Evolutionary conservation across 2,329 filamentous ascomycete genomes (phyloP).

Genomic region (Ophiostoma triangulosporum): DNA sequence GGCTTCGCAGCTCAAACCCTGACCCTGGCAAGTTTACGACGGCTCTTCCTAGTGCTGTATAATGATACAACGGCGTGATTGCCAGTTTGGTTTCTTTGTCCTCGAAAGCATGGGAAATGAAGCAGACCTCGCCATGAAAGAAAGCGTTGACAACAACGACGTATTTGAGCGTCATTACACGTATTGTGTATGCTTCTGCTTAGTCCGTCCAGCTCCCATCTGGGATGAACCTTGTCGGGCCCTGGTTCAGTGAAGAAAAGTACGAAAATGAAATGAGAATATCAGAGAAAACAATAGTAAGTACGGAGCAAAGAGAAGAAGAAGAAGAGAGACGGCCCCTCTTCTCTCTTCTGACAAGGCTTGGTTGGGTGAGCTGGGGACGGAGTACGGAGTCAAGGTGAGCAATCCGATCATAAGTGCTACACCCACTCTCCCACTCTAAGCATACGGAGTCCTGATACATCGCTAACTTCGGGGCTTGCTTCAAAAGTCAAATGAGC

Average conservation of each 20-base stretch:
- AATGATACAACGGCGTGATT: background rate
- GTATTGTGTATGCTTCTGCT: too few species aligned
- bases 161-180: constrained; percentile 3
- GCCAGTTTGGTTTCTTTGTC: background rate
- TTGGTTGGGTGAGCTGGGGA: too few species aligned
- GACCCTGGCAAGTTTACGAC: background rate
- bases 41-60: background rate
- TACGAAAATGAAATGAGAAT: too few species aligned
- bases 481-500: too few species aligned
- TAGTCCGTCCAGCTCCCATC: constrained; percentile 1
- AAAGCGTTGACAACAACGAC: background rate
- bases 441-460: too few species aligned
- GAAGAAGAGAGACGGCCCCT: background rate
- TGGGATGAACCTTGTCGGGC: constrained; percentile 6
- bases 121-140: background rate
- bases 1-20: background rate
- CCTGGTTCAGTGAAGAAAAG: background rate
- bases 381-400: too few species aligned
- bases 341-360: background rate
- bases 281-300: too few species aligned
- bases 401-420: too few species aligned
- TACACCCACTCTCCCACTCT: too few species aligned
- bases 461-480: too few species aligned
- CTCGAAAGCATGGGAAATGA: background rate
- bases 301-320: background rate